Percentiles rank a stretch among this genome's conserved stretches.
These are phyloP conservation scores for Arthrinium phaeospermum DNA, from an alignment of 2,329 filamentous ascomycete genomes.

Conservation along the genomic window DNA sequence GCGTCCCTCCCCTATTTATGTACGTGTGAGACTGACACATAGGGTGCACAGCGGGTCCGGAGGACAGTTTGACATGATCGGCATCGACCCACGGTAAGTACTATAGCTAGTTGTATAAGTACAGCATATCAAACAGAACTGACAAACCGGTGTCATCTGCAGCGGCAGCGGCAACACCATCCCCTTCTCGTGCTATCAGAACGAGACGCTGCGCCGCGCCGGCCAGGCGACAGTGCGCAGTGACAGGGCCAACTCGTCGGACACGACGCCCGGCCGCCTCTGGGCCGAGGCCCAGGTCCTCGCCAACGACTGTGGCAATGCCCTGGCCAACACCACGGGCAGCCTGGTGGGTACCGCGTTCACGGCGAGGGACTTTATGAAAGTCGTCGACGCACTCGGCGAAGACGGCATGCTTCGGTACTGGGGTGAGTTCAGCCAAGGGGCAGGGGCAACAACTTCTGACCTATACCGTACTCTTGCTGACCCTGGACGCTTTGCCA, in stretches of 20 bases:
- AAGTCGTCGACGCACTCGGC: conserved; percentile 44
- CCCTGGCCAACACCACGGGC: conserved; percentile 25
- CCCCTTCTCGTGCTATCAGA: conserved; percentile 30
- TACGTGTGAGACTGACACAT: not conserved
- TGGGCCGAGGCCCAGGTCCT: conserved; percentile 27
- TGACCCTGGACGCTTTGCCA: conserved; percentile 20
- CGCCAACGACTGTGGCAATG: conserved; percentile 30
- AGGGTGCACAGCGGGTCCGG: not conserved
- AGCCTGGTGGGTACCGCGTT: conserved; percentile 40
- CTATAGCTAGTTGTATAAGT: not conserved
- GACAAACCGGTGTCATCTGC: not conserved
- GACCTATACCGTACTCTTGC: not conserved
- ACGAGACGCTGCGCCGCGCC: not conserved
- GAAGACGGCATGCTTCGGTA: conserved; percentile 45
- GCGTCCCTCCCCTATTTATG: not conserved
- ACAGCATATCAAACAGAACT: not conserved
- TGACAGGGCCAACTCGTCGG: conserved; percentile 20
- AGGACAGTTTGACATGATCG: not conserved
- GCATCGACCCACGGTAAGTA: not conserved
- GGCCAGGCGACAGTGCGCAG: not conserved
- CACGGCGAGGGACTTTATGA: conserved; percentile 45
- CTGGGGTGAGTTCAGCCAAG: conserved; percentile 36
- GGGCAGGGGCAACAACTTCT: no score
- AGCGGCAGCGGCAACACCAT: conserved; percentile 31
- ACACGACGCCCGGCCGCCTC: conserved; percentile 25